Evolutionary conservation across 306 rosid species (phyloP).

Genomic region (Comarum palustre): DNA sequence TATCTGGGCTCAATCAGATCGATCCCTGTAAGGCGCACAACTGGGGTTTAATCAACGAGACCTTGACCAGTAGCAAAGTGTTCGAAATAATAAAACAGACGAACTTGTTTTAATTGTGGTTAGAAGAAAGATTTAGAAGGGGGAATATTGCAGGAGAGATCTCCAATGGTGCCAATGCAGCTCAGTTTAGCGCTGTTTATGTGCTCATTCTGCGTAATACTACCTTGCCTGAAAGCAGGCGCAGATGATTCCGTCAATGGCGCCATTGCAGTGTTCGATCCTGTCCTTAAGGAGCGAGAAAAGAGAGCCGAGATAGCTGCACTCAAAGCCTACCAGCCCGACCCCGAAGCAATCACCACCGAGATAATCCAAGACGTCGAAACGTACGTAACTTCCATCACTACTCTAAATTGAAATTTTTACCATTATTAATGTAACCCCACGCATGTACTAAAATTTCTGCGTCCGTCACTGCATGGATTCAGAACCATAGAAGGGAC

Average conservation of each 20-base stretch:
- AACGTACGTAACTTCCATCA: constrained; percentile 15
- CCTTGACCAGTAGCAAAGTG: not conserved
- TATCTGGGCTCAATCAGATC: constrained; percentile 13
- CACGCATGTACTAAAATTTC: not conserved
- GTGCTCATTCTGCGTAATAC: constrained; percentile 33
- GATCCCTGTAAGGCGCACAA: not conserved
- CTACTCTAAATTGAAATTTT: not conserved
- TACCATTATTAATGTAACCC: too few species aligned
- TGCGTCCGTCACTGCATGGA: not conserved
- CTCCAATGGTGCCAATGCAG: constrained; percentile 35
- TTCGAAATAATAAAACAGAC: not conserved
- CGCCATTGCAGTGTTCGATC: constrained; percentile 41
- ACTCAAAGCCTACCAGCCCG: constrained; percentile 41
- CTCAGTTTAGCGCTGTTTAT: constrained; percentile 33
- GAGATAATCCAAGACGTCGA: constrained; percentile 43
- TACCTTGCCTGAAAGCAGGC: constrained; percentile 51
- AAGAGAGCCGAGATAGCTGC: constrained; percentile 39
- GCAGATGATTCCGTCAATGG: not conserved
- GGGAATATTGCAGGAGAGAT: not conserved
- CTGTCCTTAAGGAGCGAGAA: constrained; percentile 28
- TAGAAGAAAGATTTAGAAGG: not conserved
- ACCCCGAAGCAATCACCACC: constrained; percentile 43
- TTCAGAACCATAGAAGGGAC: not conserved
- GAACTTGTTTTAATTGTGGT: not conserved
- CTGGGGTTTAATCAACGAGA: constrained; percentile 14